phyloP scores from a whole-genome alignment of 495 filamentous ascomycete genomes.

The Friedmanniomyces simplex region DNA sequence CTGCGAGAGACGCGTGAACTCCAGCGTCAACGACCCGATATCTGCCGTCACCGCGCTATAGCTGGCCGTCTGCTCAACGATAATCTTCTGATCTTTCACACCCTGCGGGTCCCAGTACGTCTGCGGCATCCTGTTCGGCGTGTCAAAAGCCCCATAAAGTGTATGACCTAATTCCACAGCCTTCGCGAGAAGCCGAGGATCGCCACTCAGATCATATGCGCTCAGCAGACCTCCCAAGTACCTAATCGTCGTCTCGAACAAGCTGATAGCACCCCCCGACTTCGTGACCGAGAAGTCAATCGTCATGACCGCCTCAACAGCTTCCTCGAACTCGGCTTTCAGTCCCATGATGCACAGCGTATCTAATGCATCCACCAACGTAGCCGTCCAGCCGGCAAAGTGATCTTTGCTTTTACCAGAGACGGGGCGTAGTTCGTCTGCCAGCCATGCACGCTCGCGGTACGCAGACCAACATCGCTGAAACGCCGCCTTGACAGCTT shows the following conservation, averaged over 20 bases:
- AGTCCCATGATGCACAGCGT: slow-evolving; percentile 54
- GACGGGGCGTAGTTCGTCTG: slow-evolving; percentile 27
- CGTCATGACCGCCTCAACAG: slow-evolving; percentile 37
- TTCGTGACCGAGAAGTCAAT: slow-evolving; percentile 33
- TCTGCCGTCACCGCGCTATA: too few species aligned
- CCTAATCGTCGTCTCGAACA: slow-evolving; percentile 42
- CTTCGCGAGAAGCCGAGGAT: slow-evolving; percentile 15
- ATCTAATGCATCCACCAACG: slow-evolving; percentile 50
- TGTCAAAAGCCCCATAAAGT: slow-evolving; percentile 36
- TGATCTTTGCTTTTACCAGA: slow-evolving; percentile 29
- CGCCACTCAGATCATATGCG: slow-evolving; percentile 41
- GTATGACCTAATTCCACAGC: slow-evolving; percentile 35
- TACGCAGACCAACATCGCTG: slow-evolving; percentile 26
- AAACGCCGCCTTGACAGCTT: slow-evolving; percentile 25
- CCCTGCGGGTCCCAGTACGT: slow-evolving; percentile 45
- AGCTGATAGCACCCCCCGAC: slow-evolving; percentile 29
- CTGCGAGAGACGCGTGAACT: slow-evolving; percentile 31
- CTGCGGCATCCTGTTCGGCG: slow-evolving; percentile 33
- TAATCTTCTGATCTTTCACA: slow-evolving; percentile 39
- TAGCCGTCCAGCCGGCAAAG: slow-evolving; percentile 54
- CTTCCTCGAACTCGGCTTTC: slow-evolving; percentile 39
- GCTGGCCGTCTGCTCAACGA: too few species aligned
- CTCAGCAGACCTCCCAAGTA: slow-evolving; percentile 42
- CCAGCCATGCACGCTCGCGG: slow-evolving; percentile 27
- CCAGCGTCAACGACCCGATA: slow-evolving; percentile 30